A percentile compares a stretch with the other conserved stretches of the same genome.
These are phyloP conservation scores for Panicum miliaceum DNA, from an alignment of 176 grass and related monocot species.

Conservation along the genomic window DNA sequence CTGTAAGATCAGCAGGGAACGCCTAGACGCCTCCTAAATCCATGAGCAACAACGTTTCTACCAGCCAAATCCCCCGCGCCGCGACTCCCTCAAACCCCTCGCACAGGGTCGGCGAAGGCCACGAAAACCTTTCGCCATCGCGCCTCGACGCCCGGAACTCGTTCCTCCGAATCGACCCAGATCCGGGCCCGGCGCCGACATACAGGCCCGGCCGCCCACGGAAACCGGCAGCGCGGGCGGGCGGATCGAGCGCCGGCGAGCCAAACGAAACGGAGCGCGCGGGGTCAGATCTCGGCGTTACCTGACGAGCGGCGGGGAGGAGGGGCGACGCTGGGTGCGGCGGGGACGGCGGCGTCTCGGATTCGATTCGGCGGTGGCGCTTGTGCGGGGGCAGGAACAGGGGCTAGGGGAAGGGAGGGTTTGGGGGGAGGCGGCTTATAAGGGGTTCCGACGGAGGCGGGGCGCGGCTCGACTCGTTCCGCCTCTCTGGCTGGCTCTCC, in stretches of 20 bases:
- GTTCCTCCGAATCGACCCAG: not conserved
- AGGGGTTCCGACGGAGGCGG: constrained; percentile 51
- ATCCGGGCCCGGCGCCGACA: not conserved
- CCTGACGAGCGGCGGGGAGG: not conserved
- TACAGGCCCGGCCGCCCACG: not conserved
- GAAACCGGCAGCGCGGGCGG: not conserved
- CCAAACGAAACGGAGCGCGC: not conserved
- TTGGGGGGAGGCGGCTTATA: constrained; percentile 46
- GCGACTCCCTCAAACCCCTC: not conserved
- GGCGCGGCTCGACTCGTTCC: constrained; percentile 48
- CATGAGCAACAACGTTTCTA: not conserved
- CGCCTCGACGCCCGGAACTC: not conserved
- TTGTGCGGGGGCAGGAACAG: not conserved
- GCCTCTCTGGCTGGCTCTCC: too few relatives aligned
- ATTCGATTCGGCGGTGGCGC: constrained; percentile 13
- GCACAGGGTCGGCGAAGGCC: too few relatives aligned
- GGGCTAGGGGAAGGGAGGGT: not conserved
- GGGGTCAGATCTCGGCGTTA: constrained; percentile 4
- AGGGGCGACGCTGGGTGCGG: not conserved
- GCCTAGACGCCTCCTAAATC: not conserved
- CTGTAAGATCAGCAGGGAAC: not conserved
- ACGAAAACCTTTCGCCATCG: not conserved
- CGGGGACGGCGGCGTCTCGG: constrained; percentile 31
- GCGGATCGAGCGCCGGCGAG: not conserved
- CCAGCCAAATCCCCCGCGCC: not conserved